These are phyloP conservation scores for Uncinocarpus reesii DNA, from an alignment of 2,329 filamentous ascomycete species.

Conservation along the genomic window DNA sequence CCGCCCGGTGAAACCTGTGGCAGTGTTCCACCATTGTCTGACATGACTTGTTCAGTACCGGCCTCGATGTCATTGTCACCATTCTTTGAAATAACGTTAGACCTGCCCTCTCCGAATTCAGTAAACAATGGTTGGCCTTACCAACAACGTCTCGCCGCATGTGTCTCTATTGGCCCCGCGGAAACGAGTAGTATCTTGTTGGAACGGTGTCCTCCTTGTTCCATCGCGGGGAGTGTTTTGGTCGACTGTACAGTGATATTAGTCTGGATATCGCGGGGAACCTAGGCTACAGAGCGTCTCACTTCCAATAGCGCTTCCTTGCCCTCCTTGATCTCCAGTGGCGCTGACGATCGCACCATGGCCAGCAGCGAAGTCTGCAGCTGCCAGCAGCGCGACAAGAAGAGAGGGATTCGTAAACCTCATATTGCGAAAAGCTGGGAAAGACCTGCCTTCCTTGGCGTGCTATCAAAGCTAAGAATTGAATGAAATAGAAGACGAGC, in stretches of 20 bases:
- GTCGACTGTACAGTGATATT: conserved; percentile 31
- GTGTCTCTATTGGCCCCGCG: conserved; percentile 42
- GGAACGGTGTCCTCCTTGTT: conserved; percentile 51
- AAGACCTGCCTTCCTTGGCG: conserved; percentile 64
- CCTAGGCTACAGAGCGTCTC: conserved; percentile 33
- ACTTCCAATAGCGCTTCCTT: conserved; percentile 39
- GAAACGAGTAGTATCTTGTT: conserved; percentile 56
- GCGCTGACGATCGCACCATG: conserved; percentile 53
- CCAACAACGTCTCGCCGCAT: conserved; percentile 49
- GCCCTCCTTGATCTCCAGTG: conserved; percentile 48
- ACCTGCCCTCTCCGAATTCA: not conserved
- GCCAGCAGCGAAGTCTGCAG: conserved; percentile 47
- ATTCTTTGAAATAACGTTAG: conserved; percentile 20
- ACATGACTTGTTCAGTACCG: conserved; percentile 50
- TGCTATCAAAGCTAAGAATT: conserved; percentile 37
- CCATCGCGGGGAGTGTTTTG: conserved; percentile 51
- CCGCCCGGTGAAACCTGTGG: conserved; percentile 52
- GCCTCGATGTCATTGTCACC: conserved; percentile 49
- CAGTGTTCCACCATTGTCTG: conserved; percentile 45
- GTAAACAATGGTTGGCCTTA: not conserved
- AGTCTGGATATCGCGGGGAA: not conserved
- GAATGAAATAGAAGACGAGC: not conserved
- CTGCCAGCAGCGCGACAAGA: conserved; percentile 42
- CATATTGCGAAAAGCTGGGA: conserved; percentile 44
- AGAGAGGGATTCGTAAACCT: not conserved